These are phyloP conservation scores for Protomyces macrosporus DNA, from an alignment of 1,139 yeast genomes.

Conservation along the genomic window DNA sequence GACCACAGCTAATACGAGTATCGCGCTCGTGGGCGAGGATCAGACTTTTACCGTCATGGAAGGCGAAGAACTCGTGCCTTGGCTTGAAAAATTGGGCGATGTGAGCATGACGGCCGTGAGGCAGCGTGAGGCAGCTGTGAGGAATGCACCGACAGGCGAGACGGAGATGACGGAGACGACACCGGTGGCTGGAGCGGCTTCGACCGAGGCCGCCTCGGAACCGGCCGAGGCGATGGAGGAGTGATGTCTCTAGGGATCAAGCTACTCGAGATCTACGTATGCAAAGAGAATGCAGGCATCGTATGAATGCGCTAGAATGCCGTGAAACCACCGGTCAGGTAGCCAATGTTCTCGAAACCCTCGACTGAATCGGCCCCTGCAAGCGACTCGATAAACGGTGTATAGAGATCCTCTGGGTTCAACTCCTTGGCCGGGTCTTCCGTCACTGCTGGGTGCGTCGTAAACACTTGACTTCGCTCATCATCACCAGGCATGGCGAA, in stretches of 20 bases:
- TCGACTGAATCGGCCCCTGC: conserved; percentile 7
- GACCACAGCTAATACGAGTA: conserved; percentile 75
- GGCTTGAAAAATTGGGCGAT: conserved; percentile 49
- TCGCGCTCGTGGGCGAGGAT: conserved; percentile 84
- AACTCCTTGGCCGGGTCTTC: not conserved
- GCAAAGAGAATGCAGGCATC: too few relatives aligned
- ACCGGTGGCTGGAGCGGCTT: conserved; percentile 41
- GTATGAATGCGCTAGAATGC: not conserved
- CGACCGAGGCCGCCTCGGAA: conserved; percentile 35
- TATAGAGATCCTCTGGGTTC: not conserved
- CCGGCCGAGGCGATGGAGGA: conserved; percentile 32
- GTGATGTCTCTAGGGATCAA: not conserved
- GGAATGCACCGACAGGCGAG: conserved; percentile 22
- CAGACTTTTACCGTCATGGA: conserved; percentile 70
- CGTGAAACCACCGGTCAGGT: conserved; percentile 12
- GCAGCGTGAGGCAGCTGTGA: conserved; percentile 25
- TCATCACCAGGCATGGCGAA: not conserved
- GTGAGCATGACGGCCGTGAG: conserved; percentile 29
- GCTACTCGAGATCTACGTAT: not conserved
- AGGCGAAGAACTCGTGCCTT: conserved; percentile 72
- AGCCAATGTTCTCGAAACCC: conserved; percentile 18
- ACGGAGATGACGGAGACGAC: conserved; percentile 46
- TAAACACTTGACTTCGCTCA: not conserved
- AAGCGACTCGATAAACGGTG: not conserved
- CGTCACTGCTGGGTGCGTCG: not conserved